phyloP scores from a whole-genome alignment of 331 rosid species.

The Malus hybrid region DNA sequence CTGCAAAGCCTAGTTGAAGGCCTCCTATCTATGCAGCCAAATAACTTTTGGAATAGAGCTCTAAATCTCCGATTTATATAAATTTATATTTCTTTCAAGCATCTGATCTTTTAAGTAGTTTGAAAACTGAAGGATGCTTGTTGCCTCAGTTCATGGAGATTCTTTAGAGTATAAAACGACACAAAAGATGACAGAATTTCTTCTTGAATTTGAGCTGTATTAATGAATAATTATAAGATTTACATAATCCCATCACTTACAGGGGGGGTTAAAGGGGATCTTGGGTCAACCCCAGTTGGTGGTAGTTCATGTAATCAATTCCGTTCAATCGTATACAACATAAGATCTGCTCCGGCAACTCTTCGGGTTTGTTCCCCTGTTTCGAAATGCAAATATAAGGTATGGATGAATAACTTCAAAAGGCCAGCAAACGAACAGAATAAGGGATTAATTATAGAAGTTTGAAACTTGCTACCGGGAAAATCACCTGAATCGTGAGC shows the following conservation, averaged over 20 bases:
- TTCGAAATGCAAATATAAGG: slow-evolving; percentile 14
- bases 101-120: too few relatives aligned
- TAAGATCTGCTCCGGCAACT: slow-evolving; percentile 85
- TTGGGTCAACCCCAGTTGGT: slow-evolving; percentile 62
- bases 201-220: slow-evolving; percentile 16
- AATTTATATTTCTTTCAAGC: too few relatives aligned
- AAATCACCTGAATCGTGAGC: slow-evolving; percentile 86
- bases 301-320: slow-evolving; percentile 70
- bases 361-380: slow-evolving; percentile 95
- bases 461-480: not conserved
- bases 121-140: not conserved
- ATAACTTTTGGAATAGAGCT: not conserved
- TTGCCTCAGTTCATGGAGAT: not conserved
- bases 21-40: not conserved
- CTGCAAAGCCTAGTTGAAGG: slow-evolving; percentile 15
- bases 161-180: not conserved
- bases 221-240: slow-evolving; percentile 6
- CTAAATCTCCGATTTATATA: not conserved
- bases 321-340: slow-evolving; percentile 87
- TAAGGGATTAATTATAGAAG: too few relatives aligned
- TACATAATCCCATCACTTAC: slow-evolving; percentile 15
- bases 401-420: not conserved
- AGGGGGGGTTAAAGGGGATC: slow-evolving; percentile 30
- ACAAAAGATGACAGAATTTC: slow-evolving; percentile 4
- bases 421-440: not conserved